A percentile compares a stretch with the other conserved stretches of the same genome.
phyloP scores from a whole-genome alignment of 805 yeast genomes.

The Sungouiella thailandica region DNA sequence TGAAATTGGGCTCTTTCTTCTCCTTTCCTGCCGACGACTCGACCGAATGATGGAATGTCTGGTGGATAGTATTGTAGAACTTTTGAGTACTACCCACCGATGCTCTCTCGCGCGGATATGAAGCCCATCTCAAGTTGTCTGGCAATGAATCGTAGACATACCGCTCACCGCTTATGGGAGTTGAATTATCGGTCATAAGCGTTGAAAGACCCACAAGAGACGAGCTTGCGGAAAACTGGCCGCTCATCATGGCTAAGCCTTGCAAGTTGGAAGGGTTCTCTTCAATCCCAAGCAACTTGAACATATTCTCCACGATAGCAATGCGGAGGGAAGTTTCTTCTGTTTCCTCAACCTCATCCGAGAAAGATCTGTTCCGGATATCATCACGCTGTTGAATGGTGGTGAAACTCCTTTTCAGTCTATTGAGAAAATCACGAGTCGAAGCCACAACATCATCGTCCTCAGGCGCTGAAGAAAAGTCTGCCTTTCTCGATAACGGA shows the following conservation, averaged over 20 bases:
- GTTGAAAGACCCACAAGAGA: slow-evolving; percentile 27
- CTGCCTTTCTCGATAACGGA: slow-evolving; percentile 51
- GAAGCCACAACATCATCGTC: not conserved
- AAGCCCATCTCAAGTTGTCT: slow-evolving; percentile 11
- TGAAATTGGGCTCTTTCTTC: slow-evolving; percentile 35
- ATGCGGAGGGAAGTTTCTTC: slow-evolving; percentile 61
- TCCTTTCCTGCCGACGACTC: not conserved
- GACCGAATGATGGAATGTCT: slow-evolving; percentile 1
- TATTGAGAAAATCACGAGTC: not conserved
- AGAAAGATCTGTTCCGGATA: slow-evolving; percentile 25
- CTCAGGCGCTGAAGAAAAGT: slow-evolving; percentile 5
- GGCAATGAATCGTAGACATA: slow-evolving; percentile 16
- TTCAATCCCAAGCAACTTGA: slow-evolving; percentile 59
- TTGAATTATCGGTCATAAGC: slow-evolving; percentile 14
- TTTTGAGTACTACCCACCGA: slow-evolving; percentile 11
- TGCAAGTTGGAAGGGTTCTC: slow-evolving; percentile 23
- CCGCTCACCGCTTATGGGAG: slow-evolving; percentile 7
- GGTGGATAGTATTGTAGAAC: slow-evolving; percentile 28
- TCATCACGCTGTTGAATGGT: not conserved
- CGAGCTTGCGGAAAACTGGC: slow-evolving; percentile 21
- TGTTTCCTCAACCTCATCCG: slow-evolving; percentile 59
- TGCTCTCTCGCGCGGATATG: too few relatives aligned
- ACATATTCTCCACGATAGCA: slow-evolving; percentile 68
- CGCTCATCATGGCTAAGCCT: slow-evolving; percentile 2
- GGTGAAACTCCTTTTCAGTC: not conserved